Conservation (phyloP, 2,329 filamentous ascomycete species). For the Trichoderma koningiopsis region DNA sequence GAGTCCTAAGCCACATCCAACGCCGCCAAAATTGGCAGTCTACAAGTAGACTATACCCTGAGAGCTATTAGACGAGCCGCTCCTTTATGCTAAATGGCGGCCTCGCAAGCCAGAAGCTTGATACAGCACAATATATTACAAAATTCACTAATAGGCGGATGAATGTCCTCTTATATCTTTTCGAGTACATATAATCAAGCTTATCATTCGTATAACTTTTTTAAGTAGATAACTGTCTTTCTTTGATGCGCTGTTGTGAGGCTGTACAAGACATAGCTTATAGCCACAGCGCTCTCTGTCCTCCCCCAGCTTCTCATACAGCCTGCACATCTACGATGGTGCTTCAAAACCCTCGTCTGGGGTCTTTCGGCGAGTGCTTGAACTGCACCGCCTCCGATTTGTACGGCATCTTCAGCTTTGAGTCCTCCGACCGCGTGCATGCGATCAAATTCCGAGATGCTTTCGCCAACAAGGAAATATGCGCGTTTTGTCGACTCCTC, state of each 20-base stretch:
- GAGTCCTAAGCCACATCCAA: neutral
- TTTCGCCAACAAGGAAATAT: neutral
- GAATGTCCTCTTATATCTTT: neutral
- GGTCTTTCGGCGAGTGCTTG: neutral
- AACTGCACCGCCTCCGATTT: neutral
- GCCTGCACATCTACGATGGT: neutral
- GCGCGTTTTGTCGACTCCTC: neutral
- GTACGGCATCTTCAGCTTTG: neutral
- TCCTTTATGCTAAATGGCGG: neutral
- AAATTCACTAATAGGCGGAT: neutral
- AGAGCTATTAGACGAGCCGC: neutral
- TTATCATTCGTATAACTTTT: neutral
- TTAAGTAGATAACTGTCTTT: neutral
- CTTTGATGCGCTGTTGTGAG: neutral
- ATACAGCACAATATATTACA: neutral
- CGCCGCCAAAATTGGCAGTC: neutral
- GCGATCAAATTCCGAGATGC: neutral
- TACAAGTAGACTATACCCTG: neutral
- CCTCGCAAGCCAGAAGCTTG: neutral
- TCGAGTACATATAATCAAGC: neutral
- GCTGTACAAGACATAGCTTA: neutral
- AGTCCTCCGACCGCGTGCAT: neutral
- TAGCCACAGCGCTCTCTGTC: neutral
- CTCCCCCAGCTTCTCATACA: neutral
- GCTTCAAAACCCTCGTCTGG: neutral